phyloP scores from a whole-genome alignment of 805 yeast species.

The Yamadazyma paraphyllophila region DNA sequence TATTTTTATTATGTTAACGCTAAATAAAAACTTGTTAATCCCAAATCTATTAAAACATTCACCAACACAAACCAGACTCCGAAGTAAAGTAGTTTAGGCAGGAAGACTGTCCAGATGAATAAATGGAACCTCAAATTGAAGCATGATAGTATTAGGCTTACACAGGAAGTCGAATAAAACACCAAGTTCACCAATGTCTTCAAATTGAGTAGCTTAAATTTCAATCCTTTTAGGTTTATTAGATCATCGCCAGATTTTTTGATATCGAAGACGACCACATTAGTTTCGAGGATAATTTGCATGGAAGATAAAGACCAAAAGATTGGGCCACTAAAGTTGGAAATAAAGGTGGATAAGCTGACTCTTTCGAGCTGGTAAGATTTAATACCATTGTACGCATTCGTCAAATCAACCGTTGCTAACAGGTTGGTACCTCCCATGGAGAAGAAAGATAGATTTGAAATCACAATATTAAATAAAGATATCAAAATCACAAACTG shows the following conservation, averaged over 20 bases:
- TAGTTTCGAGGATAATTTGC: constrained; percentile 38
- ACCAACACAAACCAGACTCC: constrained; percentile 68
- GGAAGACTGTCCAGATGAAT: constrained; percentile 96
- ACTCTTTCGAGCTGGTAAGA: constrained; percentile 68
- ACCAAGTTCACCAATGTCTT: constrained; percentile 39
- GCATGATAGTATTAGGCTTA: constrained; percentile 67
- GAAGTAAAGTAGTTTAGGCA: constrained; percentile 84
- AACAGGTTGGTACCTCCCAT: constrained; percentile 90
- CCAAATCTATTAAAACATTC: constrained; percentile 33
- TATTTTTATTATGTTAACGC: constrained; percentile 2
- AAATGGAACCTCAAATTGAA: constrained; percentile 74
- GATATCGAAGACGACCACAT: constrained; percentile 14
- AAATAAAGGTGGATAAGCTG: constrained; percentile 71
- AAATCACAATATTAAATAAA: constrained; percentile 51
- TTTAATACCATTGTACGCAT: constrained; percentile 86
- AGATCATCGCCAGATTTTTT: constrained; percentile 11
- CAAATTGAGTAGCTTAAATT: constrained; percentile 26
- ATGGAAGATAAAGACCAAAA: constrained; percentile 66
- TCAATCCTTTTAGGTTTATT: constrained; percentile 9
- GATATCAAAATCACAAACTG: constrained; percentile 24
- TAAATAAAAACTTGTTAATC: constrained; percentile 38
- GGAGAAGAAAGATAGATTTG: constrained; percentile 78
- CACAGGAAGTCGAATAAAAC: constrained; percentile 60
- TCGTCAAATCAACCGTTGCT: constrained; percentile 85
- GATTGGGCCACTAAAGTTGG: constrained; percentile 85